A percentile compares a stretch with the other conserved stretches of the same genome.
These are phyloP conservation scores for Cicer pinnatifidum DNA, from an alignment of 306 rosid species.

Conservation along the genomic window DNA sequence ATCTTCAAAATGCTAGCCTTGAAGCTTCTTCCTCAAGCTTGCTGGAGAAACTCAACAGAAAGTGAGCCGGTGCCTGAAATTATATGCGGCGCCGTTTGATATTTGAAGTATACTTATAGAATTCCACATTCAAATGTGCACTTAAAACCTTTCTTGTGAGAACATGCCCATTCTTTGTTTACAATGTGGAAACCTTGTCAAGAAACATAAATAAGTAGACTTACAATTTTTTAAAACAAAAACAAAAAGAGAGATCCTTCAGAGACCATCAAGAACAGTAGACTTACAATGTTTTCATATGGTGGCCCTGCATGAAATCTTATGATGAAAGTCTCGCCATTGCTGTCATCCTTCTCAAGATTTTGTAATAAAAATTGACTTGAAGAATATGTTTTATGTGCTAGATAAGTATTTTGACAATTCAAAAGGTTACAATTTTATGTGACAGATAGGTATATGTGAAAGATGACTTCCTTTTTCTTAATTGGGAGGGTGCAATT, in stretches of 20 bases:
- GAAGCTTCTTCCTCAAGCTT: conserved; percentile 1
- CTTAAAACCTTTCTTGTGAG: conserved; percentile 87
- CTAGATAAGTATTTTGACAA: not conserved
- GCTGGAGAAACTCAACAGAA: not conserved
- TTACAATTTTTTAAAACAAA: not conserved
- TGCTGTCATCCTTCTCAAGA: conserved; percentile 82
- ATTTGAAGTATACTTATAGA: conserved; percentile 84
- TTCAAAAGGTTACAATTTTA: not conserved
- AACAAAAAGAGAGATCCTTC: not conserved
- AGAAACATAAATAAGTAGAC: conserved; percentile 1
- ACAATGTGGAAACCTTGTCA: conserved; percentile 86
- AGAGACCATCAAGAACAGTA: conserved; percentile 9
- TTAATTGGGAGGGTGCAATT: not conserved
- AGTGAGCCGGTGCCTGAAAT: conserved; percentile 32
- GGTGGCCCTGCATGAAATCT: conserved; percentile 97
- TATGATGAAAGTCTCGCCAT: conserved; percentile 85
- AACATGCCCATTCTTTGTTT: conserved; percentile 94
- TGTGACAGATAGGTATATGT: too few species aligned
- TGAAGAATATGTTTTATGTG: not conserved
- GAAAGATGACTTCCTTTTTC: not conserved
- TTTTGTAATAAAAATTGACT: not conserved
- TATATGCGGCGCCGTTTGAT: conserved; percentile 80
- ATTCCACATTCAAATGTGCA: conserved; percentile 93
- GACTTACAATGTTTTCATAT: conserved; percentile 61
- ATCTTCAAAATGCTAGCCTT: not conserved